These are phyloP conservation scores for Colletotrichum noveboracense DNA, from an alignment of 2,329 filamentous ascomycete species.

Conservation along the genomic window DNA sequence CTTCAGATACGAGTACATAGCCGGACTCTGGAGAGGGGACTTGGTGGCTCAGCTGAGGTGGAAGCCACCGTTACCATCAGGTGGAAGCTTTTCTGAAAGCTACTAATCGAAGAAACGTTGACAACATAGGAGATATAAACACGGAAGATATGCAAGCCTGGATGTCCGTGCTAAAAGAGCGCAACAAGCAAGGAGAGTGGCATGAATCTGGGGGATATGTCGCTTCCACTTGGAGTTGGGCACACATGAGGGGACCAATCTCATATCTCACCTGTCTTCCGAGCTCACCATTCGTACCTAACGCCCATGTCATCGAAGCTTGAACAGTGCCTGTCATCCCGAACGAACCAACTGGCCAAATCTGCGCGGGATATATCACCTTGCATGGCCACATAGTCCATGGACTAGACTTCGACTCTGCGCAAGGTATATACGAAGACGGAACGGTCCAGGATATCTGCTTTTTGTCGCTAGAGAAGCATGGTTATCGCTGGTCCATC, in stretches of 20 bases:
- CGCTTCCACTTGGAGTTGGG: neutral
- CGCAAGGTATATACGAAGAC: neutral
- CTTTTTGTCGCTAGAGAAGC: neutral
- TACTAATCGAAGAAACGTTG: neutral
- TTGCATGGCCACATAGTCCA: accelerated
- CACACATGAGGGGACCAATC: neutral
- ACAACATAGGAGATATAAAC: neutral
- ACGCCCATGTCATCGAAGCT: neutral
- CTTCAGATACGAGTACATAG: neutral
- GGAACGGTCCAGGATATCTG: neutral
- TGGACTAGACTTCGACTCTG: neutral
- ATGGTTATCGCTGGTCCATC: neutral
- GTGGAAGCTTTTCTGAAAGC: neutral
- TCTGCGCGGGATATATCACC: accelerated
- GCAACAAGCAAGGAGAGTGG: neutral
- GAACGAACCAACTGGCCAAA: neutral
- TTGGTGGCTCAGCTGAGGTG: neutral
- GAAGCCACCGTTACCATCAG: neutral
- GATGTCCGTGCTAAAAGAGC: neutral
- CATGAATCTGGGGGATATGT: neutral
- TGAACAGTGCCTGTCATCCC: neutral
- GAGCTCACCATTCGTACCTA: neutral
- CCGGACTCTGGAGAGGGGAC: neutral
- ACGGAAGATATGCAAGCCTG: neutral
- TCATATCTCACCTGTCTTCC: neutral